phyloP scores from a whole-genome alignment of 805 yeast genomes.

The Saccharomycopsis sp. region DNA sequence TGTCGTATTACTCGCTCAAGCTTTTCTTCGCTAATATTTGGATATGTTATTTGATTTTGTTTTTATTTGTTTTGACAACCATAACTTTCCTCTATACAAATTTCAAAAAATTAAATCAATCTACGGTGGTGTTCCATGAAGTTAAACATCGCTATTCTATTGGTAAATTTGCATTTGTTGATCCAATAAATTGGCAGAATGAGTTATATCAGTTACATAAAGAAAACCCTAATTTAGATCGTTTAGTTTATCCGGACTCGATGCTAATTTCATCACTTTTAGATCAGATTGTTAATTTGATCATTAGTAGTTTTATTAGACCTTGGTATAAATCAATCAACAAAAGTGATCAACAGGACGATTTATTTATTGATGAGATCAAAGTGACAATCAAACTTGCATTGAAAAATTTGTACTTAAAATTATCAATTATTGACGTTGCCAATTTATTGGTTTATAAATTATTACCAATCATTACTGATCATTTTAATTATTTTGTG shows the following conservation, averaged over 20 bases:
- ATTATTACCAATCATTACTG: conserved; percentile 57
- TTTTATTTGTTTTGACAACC: conserved; percentile 10
- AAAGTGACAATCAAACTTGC: conserved; percentile 38
- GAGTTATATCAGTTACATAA: conserved; percentile 9
- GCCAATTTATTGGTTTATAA: conserved; percentile 51
- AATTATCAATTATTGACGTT: conserved; percentile 42
- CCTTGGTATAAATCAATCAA: conserved; percentile 47
- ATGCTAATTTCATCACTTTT: conserved; percentile 46
- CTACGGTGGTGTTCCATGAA: background rate
- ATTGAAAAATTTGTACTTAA: conserved; percentile 34
- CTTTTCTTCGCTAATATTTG: conserved; percentile 17
- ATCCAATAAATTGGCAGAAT: conserved; percentile 19
- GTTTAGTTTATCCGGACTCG: conserved; percentile 39
- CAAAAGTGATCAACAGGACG: conserved; percentile 30
- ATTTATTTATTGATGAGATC: conserved; percentile 36
- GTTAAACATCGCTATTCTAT: conserved; percentile 8
- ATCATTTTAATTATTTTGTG: conserved; percentile 50
- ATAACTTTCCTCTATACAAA: conserved; percentile 14
- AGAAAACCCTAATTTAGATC: conserved; percentile 9
- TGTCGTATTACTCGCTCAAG: conserved; percentile 17
- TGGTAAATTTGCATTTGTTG: conserved; percentile 19
- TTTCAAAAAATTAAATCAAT: conserved; percentile 17
- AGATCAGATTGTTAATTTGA: conserved; percentile 40
- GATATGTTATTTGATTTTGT: conserved; percentile 18
- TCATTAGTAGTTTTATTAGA: conserved; percentile 46